Percentiles rank a stretch among this genome's conserved stretches.
Conservation (phyloP, 1,284 basidiomycete genomes). For the Hemileia vastatrix region DNA sequence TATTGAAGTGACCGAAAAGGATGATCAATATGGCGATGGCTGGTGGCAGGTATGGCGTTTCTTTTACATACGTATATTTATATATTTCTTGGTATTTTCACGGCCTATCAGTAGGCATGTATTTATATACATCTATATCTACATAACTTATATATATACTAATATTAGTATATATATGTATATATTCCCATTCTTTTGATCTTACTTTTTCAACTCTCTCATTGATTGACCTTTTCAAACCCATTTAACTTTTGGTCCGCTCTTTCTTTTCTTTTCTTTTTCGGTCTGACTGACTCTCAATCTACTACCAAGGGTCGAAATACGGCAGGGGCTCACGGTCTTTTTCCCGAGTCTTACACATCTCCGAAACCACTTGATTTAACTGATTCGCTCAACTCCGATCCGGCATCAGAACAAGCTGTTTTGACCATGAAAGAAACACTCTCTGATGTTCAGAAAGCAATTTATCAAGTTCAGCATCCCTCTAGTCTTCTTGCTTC, state of each 20-base stretch:
- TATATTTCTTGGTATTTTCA: constrained; percentile 11
- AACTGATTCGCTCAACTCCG: constrained; percentile 20
- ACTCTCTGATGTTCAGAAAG: constrained; percentile 46
- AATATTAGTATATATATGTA: too few species aligned
- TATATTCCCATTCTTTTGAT: too few species aligned
- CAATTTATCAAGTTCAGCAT: constrained; percentile 50
- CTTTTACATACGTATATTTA: constrained; percentile 24
- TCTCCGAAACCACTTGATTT: constrained; percentile 50
- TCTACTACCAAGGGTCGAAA: constrained; percentile 64
- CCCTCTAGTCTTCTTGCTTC: constrained; percentile 33
- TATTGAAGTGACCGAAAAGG: constrained; percentile 82
- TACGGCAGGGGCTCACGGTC: constrained; percentile 64
- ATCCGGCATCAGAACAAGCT: constrained; percentile 19
- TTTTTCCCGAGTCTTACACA: constrained; percentile 89
- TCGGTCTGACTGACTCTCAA: too few species aligned
- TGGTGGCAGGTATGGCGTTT: constrained; percentile 81
- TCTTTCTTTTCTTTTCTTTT: too few species aligned
- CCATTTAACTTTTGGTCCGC: too few species aligned
- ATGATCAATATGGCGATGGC: constrained; percentile 89
- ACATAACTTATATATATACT: background rate
- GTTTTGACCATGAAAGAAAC: constrained; percentile 38
- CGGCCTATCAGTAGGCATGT: constrained; percentile 12
- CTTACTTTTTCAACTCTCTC: background rate
- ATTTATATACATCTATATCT: constrained; percentile 3
- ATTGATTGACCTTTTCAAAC: background rate